A percentile compares a stretch with the other conserved stretches of the same genome.
Conservation (phyloP, 495 filamentous ascomycete species). For the Podospora didyma region DNA sequence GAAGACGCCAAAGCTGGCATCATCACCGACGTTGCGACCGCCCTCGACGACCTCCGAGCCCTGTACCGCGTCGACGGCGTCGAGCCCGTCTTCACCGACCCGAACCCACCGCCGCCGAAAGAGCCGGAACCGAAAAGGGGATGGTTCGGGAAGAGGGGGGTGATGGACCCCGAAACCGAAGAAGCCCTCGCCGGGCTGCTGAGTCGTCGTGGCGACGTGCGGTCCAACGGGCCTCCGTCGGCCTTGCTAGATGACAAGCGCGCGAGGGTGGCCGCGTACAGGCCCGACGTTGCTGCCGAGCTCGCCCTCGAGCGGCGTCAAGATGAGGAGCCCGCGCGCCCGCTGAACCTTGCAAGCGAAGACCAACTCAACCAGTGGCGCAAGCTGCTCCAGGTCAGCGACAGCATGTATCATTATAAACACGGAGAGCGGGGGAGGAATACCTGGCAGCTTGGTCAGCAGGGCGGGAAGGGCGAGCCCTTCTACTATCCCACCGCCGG, state of each 20-base stretch:
- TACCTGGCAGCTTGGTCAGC: slow-evolving; percentile 56
- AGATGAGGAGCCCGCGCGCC: too few species aligned
- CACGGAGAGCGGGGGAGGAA: slow-evolving; percentile 42
- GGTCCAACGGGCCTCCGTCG: background rate
- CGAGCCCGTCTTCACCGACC: slow-evolving; percentile 31
- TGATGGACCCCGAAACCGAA: slow-evolving; percentile 6
- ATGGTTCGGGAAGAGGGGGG: slow-evolving; percentile 10
- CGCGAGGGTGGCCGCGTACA: background rate
- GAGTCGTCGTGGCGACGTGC: background rate
- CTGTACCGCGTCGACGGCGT: slow-evolving; percentile 40
- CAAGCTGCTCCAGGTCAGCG: slow-evolving; percentile 19
- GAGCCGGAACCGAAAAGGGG: slow-evolving; percentile 1
- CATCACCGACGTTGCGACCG: slow-evolving; percentile 48
- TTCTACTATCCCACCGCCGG: slow-evolving; percentile 54
- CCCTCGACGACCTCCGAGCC: slow-evolving; percentile 39
- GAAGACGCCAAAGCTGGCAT: slow-evolving; percentile 41
- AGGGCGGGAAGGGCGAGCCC: slow-evolving; percentile 57
- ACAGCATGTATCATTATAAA: slow-evolving; percentile 40
- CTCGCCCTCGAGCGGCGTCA: background rate
- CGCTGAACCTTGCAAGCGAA: background rate
- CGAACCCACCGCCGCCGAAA: slow-evolving; percentile 31
- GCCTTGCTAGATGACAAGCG: background rate
- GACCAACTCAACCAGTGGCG: slow-evolving; percentile 31
- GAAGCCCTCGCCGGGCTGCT: background rate
- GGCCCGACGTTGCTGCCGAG: background rate